A percentile compares a stretch with the other conserved stretches of the same genome.
Conservation (phyloP, 2,329 filamentous ascomycete species). For the Periconia sp. region DNA sequence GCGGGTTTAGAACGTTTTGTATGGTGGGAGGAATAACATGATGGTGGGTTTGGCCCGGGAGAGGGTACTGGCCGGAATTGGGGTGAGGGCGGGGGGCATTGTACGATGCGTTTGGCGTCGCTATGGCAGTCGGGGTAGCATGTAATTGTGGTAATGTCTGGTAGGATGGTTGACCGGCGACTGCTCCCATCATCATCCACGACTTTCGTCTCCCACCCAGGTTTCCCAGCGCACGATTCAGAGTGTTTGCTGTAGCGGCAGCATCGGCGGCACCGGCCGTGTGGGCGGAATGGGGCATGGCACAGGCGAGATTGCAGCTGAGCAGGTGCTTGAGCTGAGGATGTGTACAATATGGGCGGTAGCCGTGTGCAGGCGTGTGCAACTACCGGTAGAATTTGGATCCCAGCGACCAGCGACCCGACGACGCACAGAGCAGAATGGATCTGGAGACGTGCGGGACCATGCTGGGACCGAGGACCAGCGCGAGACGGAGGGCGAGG, state of each 20-base stretch:
- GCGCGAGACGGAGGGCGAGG: background rate
- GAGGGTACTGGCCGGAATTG: too few relatives aligned
- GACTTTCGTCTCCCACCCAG: conserved; percentile 32
- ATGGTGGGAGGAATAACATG: background rate
- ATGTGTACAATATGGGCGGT: too few relatives aligned
- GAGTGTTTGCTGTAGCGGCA: conserved; percentile 19
- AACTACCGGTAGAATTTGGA: too few relatives aligned
- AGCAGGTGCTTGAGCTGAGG: too few relatives aligned
- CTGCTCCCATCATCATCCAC: conserved; percentile 27
- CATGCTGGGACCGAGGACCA: background rate
- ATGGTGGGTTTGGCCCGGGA: background rate
- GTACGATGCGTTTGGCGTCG: too few relatives aligned
- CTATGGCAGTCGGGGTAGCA: too few relatives aligned
- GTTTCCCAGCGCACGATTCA: conserved; percentile 32
- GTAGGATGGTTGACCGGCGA: background rate
- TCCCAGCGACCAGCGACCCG: background rate
- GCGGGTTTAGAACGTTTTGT: background rate
- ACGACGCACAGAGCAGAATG: background rate
- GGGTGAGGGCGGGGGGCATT: too few relatives aligned
- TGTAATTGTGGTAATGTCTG: too few relatives aligned
- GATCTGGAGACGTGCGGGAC: background rate
- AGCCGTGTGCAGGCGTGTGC: too few relatives aligned
- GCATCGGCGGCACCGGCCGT: conserved; percentile 5
- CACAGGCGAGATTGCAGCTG: too few relatives aligned
- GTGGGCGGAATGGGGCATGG: background rate